Conservation (phyloP, 257 asterid genomes). For the Solanum chilense region DNA sequence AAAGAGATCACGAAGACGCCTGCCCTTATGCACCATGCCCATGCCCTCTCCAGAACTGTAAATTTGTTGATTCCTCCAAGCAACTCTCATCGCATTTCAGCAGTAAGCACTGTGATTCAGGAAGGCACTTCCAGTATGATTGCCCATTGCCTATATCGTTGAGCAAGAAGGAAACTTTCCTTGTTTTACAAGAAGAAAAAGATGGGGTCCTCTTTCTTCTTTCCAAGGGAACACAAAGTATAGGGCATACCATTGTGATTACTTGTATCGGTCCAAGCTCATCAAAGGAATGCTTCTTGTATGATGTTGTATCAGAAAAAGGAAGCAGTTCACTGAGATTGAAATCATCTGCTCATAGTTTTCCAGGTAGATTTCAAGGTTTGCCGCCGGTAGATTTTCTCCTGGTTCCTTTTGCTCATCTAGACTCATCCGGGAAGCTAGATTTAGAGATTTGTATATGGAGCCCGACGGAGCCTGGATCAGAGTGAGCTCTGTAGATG, state of each 20-base stretch:
- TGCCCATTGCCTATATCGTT: slow-evolving; percentile 54
- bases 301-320: slow-evolving; percentile 66
- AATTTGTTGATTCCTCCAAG: slow-evolving; percentile 49
- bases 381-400: slow-evolving; percentile 69
- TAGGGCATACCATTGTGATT: slow-evolving; percentile 59
- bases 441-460: slow-evolving; percentile 80
- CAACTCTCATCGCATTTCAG: slow-evolving; percentile 70
- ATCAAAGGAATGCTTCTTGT: slow-evolving; percentile 48
- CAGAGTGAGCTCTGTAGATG: slow-evolving; percentile 20
- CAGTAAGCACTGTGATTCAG: slow-evolving; percentile 77
- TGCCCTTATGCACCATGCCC: slow-evolving; percentile 66
- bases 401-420: slow-evolving; percentile 59
- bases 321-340: slow-evolving; percentile 80
- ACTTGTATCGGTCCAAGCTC: slow-evolving; percentile 79
- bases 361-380: slow-evolving; percentile 70
- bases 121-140: slow-evolving; percentile 72
- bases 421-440: slow-evolving; percentile 38
- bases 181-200: slow-evolving; percentile 78
- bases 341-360: slow-evolving; percentile 60
- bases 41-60: slow-evolving; percentile 67
- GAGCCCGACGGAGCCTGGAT: slow-evolving; percentile 55
- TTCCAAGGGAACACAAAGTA: slow-evolving; percentile 56
- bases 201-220: slow-evolving; percentile 73
- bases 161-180: slow-evolving; percentile 58
- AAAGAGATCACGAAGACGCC: slow-evolving; percentile 59